A percentile compares a stretch with the other conserved stretches of the same genome.
Conservation (phyloP, 768 basidiomycete genomes). For the Psilocybe azurescens region DNA sequence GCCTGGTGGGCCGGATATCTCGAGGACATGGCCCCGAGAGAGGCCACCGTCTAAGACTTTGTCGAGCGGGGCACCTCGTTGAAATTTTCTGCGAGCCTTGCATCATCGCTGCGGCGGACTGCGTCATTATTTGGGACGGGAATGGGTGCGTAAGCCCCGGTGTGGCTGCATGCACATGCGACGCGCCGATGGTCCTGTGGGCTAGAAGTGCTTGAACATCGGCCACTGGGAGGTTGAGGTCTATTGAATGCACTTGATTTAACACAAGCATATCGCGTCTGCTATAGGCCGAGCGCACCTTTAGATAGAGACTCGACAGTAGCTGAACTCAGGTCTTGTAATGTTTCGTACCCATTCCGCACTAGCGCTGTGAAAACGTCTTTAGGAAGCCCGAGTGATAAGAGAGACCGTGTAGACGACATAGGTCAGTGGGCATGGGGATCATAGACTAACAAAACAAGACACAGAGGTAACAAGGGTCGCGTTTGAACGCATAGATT, state of each 20-base stretch:
- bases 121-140: conserved; percentile 43
- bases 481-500: not conserved
- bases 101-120: conserved; percentile 57
- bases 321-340: conserved; percentile 52
- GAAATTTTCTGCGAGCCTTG: conserved; percentile 33
- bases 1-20: conserved; percentile 81
- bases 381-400: conserved; percentile 51
- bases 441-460: not conserved
- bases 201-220: not conserved
- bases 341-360: conserved; percentile 61
- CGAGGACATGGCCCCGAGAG: conserved; percentile 63
- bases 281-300: conserved; percentile 40
- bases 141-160: not conserved
- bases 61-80: conserved; percentile 59
- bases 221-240: not conserved
- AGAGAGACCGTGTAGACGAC: conserved; percentile 47
- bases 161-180: not conserved
- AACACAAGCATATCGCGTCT: no score
- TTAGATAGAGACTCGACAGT: conserved; percentile 53
- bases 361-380: conserved; percentile 51
- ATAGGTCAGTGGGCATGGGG: conserved; percentile 24
- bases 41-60: conserved; percentile 68
- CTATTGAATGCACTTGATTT: not conserved
- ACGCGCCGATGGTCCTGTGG: no score
- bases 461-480: not conserved